Percentiles rank a stretch among this genome's conserved stretches.
Conservation (phyloP, 352 stramenopile genomes). For the Phytophthora lateralis region DNA sequence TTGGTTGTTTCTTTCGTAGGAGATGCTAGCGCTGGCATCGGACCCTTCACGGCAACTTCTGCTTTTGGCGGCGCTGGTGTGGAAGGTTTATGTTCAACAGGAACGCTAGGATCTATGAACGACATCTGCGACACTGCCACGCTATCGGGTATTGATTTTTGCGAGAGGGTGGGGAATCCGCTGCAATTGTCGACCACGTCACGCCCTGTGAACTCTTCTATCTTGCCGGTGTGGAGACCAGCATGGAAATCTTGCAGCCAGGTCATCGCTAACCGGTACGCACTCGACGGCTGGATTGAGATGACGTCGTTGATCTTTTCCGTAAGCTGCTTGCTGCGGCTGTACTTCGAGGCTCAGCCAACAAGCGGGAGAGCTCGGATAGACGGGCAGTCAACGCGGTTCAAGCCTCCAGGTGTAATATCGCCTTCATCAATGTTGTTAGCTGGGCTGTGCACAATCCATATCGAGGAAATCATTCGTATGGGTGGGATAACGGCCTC, state of each 20-base stretch:
- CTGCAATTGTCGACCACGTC: neutral
- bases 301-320: constrained; percentile 17
- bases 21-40: neutral
- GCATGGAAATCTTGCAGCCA: constrained; percentile 14
- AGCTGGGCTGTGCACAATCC: constrained; percentile 2
- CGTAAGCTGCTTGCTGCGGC: constrained; percentile 2
- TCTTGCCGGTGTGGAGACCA: neutral
- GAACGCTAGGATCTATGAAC: neutral
- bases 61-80: neutral
- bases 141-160: neutral
- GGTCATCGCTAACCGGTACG: constrained; percentile 2
- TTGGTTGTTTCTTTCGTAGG: neutral
- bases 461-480: constrained; percentile 1
- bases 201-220: constrained; percentile 6
- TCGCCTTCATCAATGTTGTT: constrained; percentile 14
- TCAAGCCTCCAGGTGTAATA: neutral
- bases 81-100: too few species aligned
- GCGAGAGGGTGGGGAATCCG: constrained; percentile 4
- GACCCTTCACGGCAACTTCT: neutral
- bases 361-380: neutral
- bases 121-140: constrained; percentile 1
- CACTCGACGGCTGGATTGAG: constrained; percentile 6
- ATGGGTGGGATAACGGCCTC: constrained; percentile 6
- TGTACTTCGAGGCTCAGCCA: constrained; percentile 12
- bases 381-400: constrained; percentile 3